Conservation (phyloP, 2,329 filamentous ascomycete species). For the Colletotrichum cuscutae region DNA sequence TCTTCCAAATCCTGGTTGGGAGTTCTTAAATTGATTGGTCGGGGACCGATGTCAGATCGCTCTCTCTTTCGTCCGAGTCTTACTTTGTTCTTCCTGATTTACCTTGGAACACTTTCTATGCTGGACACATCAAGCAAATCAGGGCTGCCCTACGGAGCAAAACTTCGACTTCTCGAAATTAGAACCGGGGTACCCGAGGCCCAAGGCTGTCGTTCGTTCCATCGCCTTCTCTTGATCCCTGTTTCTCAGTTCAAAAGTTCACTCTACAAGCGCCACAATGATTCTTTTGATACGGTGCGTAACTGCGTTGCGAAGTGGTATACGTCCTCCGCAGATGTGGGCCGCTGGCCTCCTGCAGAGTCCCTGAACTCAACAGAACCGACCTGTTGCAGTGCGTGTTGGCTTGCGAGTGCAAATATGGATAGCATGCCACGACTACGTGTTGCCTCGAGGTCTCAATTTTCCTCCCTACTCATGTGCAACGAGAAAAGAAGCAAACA, state of each 20-base stretch:
- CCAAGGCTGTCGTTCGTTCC: not conserved
- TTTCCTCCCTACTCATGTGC: not conserved
- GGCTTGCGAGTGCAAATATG: conserved; percentile 17
- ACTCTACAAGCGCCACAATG: not conserved
- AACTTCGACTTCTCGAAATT: not conserved
- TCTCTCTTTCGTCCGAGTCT: conserved; percentile 15
- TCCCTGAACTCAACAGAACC: not conserved
- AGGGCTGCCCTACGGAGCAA: too few relatives aligned
- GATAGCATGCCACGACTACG: not conserved
- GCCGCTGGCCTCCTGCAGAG: conserved; percentile 24
- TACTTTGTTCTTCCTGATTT: not conserved
- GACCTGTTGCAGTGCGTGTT: not conserved
- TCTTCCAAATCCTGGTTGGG: not conserved
- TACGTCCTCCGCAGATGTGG: conserved; percentile 15
- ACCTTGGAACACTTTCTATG: not conserved
- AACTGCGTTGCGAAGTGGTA: conserved; percentile 19
- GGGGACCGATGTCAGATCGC: conserved; percentile 22
- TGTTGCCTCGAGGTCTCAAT: not conserved
- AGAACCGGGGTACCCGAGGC: not conserved
- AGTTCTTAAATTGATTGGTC: not conserved
- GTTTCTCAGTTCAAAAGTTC: not conserved
- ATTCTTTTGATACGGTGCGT: not conserved
- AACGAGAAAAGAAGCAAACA: not conserved
- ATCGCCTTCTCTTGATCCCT: not conserved
- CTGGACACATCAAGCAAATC: not conserved